phyloP scores from a whole-genome alignment of 2,329 filamentous ascomycete species.

The Diaporthe aspalathi region DNA sequence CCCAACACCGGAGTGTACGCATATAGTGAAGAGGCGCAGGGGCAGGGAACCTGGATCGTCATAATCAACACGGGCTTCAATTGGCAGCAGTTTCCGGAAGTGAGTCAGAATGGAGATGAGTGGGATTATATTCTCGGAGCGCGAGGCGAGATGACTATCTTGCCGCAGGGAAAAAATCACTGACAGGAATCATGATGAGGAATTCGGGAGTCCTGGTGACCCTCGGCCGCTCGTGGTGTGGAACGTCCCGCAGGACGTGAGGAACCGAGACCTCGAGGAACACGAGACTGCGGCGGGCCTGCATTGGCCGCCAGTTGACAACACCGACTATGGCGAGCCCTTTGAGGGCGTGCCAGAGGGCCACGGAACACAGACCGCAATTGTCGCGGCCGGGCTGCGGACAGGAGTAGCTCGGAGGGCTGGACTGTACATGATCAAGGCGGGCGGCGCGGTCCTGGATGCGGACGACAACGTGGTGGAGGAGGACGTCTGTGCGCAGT shows the following conservation, averaged over 20 bases:
- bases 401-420: constrained; percentile 20
- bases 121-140: too few relatives aligned
- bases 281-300: background rate
- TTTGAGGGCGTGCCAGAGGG: constrained; percentile 30
- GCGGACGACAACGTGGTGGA: background rate
- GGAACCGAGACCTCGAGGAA: constrained; percentile 8
- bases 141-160: too few relatives aligned
- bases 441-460: constrained; percentile 22
- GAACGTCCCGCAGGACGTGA: constrained; percentile 4
- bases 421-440: constrained; percentile 34
- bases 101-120: background rate
- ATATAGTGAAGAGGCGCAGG: background rate
- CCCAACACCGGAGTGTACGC: constrained; percentile 24
- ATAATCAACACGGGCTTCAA: constrained; percentile 33
- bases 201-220: constrained; percentile 11
- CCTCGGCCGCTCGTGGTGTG: constrained; percentile 10
- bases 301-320: constrained; percentile 14
- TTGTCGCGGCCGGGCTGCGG: background rate
- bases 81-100: constrained; percentile 26
- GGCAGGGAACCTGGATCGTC: constrained; percentile 21
- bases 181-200: background rate
- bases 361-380: constrained; percentile 30
- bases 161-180: background rate
- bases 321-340: constrained; percentile 13
- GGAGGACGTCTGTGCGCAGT: constrained; percentile 14